Evolutionary conservation across 495 filamentous ascomycete species (phyloP).

Genomic region (Penicillium goetzii): DNA sequence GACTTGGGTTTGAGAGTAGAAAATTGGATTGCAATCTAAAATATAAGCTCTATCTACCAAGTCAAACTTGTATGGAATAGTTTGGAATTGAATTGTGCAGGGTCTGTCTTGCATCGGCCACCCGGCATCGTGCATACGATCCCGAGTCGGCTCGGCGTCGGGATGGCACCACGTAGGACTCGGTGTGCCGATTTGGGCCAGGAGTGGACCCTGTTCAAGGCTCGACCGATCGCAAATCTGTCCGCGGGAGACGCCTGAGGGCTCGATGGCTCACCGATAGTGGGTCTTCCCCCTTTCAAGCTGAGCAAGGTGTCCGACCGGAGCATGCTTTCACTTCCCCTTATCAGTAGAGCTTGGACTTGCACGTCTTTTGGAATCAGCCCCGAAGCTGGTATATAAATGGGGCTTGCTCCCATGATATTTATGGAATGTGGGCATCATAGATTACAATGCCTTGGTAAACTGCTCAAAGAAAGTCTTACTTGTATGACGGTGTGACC

Average conservation of each 20-base stretch:
- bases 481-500: slow-evolving; percentile 5
- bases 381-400: slow-evolving; percentile 23
- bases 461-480: not conserved
- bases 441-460: not conserved
- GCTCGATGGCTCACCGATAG: slow-evolving; percentile 28
- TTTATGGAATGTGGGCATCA: not conserved
- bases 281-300: slow-evolving; percentile 21
- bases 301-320: slow-evolving; percentile 5
- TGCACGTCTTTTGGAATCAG: not conserved
- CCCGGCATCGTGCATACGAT: slow-evolving; percentile 17
- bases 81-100: not conserved
- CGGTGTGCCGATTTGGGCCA: slow-evolving; percentile 38
- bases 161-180: slow-evolving; percentile 22
- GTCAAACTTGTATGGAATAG: not conserved
- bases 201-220: slow-evolving; percentile 20
- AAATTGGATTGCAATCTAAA: not conserved
- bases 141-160: slow-evolving; percentile 32
- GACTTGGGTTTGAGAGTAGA: not conserved
- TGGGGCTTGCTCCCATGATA: slow-evolving; percentile 4
- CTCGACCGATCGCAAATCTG: slow-evolving; percentile 29
- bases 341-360: slow-evolving; percentile 20
- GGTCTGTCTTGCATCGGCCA: not conserved
- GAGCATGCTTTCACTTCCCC: slow-evolving; percentile 9
- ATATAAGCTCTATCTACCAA: not conserved
- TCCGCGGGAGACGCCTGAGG: slow-evolving; percentile 31